phyloP scores from a whole-genome alignment of 148 eudicot species.

The Rhododendron vialii region DNA sequence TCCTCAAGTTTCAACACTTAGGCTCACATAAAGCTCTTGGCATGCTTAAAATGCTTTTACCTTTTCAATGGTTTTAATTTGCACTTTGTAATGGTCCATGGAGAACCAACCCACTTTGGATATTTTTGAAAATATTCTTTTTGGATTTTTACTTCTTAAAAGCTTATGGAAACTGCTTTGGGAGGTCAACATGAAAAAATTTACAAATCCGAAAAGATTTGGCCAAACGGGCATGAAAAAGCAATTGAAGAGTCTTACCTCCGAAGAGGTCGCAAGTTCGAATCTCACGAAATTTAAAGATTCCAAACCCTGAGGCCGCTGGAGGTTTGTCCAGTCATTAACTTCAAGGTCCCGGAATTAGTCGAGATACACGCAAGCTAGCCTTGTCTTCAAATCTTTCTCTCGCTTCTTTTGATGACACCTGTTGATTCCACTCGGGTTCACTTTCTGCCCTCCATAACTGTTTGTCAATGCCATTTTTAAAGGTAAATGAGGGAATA shows the following conservation, averaged over 20 bases:
- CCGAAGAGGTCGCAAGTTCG: no score
- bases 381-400: neutral
- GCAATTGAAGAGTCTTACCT: no score
- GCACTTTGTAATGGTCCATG: neutral
- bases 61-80: neutral
- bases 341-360: no score
- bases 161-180: neutral
- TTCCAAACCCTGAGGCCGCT: no score
- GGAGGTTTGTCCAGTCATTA: neutral
- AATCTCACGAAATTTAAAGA: no score
- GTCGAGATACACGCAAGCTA: neutral
- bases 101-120: conserved; percentile 5
- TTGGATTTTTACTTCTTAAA: neutral
- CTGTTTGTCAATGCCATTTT: neutral
- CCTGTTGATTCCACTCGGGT: neutral
- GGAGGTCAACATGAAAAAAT: neutral
- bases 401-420: neutral
- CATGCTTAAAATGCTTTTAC: neutral
- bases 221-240: no score
- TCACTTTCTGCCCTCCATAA: neutral
- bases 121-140: neutral
- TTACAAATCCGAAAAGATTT: no score
- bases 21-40: neutral
- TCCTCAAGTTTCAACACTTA: neutral
- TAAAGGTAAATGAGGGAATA: neutral